A percentile compares a stretch with the other conserved stretches of the same genome.
Conservation (phyloP, 2,329 filamentous ascomycete species). For the Colletotrichum sp. region DNA sequence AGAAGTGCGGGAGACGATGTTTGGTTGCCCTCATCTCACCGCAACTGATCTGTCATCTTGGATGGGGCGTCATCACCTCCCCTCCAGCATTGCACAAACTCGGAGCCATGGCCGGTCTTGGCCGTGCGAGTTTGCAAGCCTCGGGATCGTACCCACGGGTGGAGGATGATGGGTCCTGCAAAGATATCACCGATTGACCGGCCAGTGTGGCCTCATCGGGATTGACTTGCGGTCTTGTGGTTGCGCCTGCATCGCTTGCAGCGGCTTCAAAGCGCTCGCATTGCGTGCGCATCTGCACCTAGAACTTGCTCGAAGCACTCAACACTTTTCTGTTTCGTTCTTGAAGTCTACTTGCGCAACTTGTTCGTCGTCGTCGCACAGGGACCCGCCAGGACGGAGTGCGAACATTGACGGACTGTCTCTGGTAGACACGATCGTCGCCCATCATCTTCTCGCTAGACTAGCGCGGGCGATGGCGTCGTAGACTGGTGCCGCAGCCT, state of each 20-base stretch:
- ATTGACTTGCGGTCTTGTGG: not conserved
- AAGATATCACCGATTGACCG: constrained; percentile 2
- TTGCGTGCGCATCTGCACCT: constrained; percentile 8
- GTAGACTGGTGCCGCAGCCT: not conserved
- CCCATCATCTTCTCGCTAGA: constrained; percentile 3
- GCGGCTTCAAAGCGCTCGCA: not conserved
- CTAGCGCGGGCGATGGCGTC: constrained; percentile 1
- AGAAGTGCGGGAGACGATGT: not conserved
- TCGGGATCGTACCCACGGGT: not conserved
- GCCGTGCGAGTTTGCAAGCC: constrained; percentile 7
- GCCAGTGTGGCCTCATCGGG: constrained; percentile 5
- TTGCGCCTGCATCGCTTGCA: constrained; percentile 4
- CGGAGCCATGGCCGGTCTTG: constrained; percentile 4
- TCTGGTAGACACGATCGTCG: not conserved
- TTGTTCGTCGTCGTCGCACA: not conserved
- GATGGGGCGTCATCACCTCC: not conserved
- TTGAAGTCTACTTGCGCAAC: not conserved
- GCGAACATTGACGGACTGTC: not conserved
- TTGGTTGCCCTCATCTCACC: constrained; percentile 15
- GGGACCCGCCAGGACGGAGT: not conserved
- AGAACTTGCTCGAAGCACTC: constrained; percentile 14
- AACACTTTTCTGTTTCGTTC: not conserved
- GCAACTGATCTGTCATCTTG: constrained; percentile 15
- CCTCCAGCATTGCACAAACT: not conserved
- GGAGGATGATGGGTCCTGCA: constrained; percentile 10